Base-by-base conservation (phyloP, 106 monocot genomes). In the Vanilla planifolia region DNA sequence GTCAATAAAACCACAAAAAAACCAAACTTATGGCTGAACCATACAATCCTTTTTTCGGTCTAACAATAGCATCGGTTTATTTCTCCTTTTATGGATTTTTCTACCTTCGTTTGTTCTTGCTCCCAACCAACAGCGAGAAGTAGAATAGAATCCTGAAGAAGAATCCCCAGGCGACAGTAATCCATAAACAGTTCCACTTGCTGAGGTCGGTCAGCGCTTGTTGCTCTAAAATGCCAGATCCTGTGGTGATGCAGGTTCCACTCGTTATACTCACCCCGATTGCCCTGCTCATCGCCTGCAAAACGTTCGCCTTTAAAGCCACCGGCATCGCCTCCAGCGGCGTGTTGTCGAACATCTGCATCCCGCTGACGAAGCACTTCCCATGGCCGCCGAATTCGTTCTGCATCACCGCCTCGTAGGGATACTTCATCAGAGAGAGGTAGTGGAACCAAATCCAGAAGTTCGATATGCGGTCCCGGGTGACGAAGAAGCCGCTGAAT, bases 361-460 rank as follows among this genome's bases (percentile, higher is more conserved):
- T 53, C 25, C 89, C 94, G 6, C 79, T 43, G 5, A 80, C 85
- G 59, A 89, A 86, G 53, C 94, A 94, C 75, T 85, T 74, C 6
- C 10, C 44, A 8, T 70, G 56, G 9, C 73, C 80, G 28, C 64
- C 75, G 69, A 94, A 94, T 78, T 94, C 94, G 71, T 94, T 94
- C 66, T 75, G 72, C 45, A 94, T 56, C 64, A 89, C 89, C 10
- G 77, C 94, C 50, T 94, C 94, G 60, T 86, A 94, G 11, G 94
- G 94, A 70, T 94, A 94, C 77, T 94, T 89, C 28, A 94, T 89
- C 13, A 94, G 70, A 0, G 94, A 94, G 15, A 94, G 60, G 70
- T 89, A 94, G 67, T 94, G 94, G 73, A 94, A 94, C 94, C 94
- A 94, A 4, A 85, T 64, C 94, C 94, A 94, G 80, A 89, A 94